These are phyloP conservation scores for Magnaporthiopsis rhizophila DNA, from an alignment of 2,329 filamentous ascomycete species.

Conservation along the genomic window DNA sequence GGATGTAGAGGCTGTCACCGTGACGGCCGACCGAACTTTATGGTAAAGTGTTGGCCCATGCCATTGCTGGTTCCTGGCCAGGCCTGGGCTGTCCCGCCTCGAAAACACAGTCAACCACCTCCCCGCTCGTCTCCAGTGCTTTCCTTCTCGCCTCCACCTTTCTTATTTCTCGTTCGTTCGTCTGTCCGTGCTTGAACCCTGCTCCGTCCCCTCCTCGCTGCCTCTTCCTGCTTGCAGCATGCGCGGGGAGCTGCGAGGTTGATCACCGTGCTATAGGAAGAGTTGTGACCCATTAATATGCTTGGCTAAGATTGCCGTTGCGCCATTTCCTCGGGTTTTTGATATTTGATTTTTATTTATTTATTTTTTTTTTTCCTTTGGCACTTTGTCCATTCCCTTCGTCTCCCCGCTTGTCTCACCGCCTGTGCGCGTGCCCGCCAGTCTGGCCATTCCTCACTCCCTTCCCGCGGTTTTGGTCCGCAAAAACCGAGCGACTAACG, in stretches of 20 bases:
- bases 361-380: neutral
- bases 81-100: neutral
- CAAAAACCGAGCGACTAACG: neutral
- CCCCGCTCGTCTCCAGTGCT: neutral
- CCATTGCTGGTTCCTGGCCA: neutral
- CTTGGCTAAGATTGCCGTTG: neutral
- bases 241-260: neutral
- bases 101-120: neutral
- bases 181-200: conserved; percentile 2
- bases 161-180: neutral
- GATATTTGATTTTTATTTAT: neutral
- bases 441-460: neutral
- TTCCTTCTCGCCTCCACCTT: neutral
- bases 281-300: neutral
- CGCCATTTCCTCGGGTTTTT: neutral
- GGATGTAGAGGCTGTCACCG: neutral
- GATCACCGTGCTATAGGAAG: neutral
- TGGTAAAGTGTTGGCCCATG: neutral
- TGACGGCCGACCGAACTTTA: neutral
- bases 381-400: fast-evolving
- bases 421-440: neutral
- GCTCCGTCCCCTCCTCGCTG: neutral
- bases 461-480: neutral
- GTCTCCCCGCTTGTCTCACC: neutral
- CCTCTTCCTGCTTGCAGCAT: no score